A percentile compares a stretch with the other conserved stretches of the same genome.
phyloP scores from a whole-genome alignment of 495 filamentous ascomycete genomes.

The Aspergillus kassunensis region DNA sequence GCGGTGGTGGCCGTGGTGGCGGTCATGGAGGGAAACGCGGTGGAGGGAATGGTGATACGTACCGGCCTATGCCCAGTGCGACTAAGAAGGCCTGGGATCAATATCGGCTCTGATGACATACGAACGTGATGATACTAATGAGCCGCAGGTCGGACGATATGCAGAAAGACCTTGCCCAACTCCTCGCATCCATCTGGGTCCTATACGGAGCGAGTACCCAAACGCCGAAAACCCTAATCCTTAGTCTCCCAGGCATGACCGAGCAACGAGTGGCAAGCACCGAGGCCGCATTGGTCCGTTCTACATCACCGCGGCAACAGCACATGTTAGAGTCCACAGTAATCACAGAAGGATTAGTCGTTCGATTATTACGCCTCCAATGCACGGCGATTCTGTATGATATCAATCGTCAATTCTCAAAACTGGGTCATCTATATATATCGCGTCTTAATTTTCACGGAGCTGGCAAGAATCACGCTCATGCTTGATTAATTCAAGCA shows the following conservation, averaged over 20 bases:
- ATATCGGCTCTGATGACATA: conserved; percentile 25
- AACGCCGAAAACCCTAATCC: conserved; percentile 49
- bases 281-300: conserved; percentile 54
- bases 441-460: too few relatives aligned
- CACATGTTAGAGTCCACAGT: too few relatives aligned
- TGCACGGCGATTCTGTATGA: not conserved
- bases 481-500: conserved; percentile 12
- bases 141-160: conserved; percentile 49
- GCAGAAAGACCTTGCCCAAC: conserved; percentile 84
- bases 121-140: conserved; percentile 8
- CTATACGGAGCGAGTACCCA: conserved; percentile 62
- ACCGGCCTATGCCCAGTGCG: conserved; percentile 36
- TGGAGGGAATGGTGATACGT: conserved; percentile 19
- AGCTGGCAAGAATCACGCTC: not conserved
- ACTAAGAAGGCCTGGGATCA: conserved; percentile 32
- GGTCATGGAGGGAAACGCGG: conserved; percentile 16
- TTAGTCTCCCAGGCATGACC: conserved; percentile 55
- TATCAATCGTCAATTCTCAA: not conserved
- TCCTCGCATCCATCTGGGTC: conserved; percentile 81
- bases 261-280: conserved; percentile 42
- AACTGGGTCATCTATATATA: not conserved
- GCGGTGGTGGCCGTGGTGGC: conserved; percentile 17
- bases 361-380: too few relatives aligned
- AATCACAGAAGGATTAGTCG: too few relatives aligned
- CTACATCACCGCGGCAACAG: conserved; percentile 66